Base-by-base conservation (phyloP, 1,284 basidiomycete species). In the Fomitiporia mediterranea region DNA sequence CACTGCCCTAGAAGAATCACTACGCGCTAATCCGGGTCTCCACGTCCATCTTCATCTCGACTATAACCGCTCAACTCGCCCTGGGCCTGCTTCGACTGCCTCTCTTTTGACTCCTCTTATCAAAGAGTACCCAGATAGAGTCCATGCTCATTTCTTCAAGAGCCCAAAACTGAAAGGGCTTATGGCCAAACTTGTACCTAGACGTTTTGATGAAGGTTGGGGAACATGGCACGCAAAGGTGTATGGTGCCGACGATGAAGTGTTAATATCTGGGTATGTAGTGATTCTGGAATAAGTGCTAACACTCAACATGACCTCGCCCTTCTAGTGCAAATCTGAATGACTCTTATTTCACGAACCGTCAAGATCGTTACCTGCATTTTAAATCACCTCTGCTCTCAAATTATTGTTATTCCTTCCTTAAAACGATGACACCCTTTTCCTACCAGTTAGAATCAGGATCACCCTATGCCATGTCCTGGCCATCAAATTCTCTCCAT, bases 221-320 rank as follows among this genome's bases (percentile, higher is more conserved):
- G 96, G 97, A 0, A 90, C 96, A 2, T 98, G 96, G 91, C 97
- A 99, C 69, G 89, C 94, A 21, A 99, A 99, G 72, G 82, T 96
- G 58, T 99, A 99, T 66, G 92, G 92, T 15, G 87, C 83, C 0
- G 97, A 99, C 67, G 86, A 98, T 67, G 84, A 94, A 56, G 80
- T 99, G 37, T 83, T 99, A 68, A 86, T 99, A 61, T 93, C 85
- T 65, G 97, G 96, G 94, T 95, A 67, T 72, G 89, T 75, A 21
- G 21, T 40, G 7, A 28, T 38, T 49, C 48, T 52, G 48, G 44
- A 56, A 44, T 40, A 19, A 51, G 48, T 51, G 52, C 43, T 25
- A 15, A 2, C 7, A 7, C 49, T 52, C 47, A 58, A 28, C 48
- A 11, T 54, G 28, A 48, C 4, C 32, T 30, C 55, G 61, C 28